phyloP scores from a whole-genome alignment of 176 grass and related monocot genomes.

The Oryza longistaminata region DNA sequence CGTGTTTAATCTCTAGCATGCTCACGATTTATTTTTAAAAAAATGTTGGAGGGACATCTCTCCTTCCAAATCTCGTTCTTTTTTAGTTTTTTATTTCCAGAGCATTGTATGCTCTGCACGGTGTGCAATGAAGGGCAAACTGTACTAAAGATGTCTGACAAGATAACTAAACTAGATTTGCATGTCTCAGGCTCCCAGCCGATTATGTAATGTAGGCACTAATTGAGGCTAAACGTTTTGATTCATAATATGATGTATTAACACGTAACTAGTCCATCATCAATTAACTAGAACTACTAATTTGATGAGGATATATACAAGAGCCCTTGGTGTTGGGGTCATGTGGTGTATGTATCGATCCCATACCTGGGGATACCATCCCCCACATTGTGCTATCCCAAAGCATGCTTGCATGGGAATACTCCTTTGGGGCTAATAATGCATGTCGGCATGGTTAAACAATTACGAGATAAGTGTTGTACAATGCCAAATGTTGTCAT shows the following conservation, averaged over 20 bases:
- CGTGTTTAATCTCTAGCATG: too few species aligned
- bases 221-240: neutral
- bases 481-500: slow-evolving; percentile 33
- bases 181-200: neutral
- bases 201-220: neutral
- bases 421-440: slow-evolving; percentile 39
- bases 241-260: neutral
- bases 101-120: neutral
- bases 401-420: slow-evolving; percentile 38
- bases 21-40: too few species aligned
- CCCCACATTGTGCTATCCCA: slow-evolving; percentile 1
- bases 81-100: too few species aligned
- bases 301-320: neutral
- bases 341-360: slow-evolving; percentile 18
- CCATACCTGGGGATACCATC: slow-evolving; percentile 8
- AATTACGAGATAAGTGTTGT: slow-evolving; percentile 18
- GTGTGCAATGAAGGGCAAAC: neutral
- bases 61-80: too few species aligned
- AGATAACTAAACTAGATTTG: neutral
- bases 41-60: too few species aligned
- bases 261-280: neutral
- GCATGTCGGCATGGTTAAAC: slow-evolving; percentile 48
- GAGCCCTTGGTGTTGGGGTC: slow-evolving; percentile 13
- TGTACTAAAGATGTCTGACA: neutral
- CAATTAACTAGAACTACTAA: neutral